These are phyloP conservation scores for Selaginella moellendorffii DNA, from an alignment of 75 land plant species.

Conservation along the genomic window DNA sequence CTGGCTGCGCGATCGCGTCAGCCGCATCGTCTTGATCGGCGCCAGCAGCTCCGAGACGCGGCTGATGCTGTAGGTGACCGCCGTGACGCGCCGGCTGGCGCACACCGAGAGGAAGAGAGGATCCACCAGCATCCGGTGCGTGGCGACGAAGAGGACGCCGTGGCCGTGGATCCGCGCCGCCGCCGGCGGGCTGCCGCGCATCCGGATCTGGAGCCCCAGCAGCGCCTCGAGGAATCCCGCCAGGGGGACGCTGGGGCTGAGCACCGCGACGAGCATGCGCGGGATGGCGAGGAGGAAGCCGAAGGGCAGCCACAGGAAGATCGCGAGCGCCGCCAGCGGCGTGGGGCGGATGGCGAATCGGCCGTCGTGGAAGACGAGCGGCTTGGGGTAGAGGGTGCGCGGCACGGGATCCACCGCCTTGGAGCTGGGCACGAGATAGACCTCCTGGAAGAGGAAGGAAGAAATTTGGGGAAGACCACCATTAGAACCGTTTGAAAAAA, in stretches of 20 bases:
- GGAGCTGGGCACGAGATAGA: not conserved
- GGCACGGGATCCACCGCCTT: not conserved
- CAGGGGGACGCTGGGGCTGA: not conserved
- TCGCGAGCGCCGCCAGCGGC: not conserved
- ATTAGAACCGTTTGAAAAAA: no score
- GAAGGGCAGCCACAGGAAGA: slow-evolving; percentile 2
- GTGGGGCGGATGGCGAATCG: slow-evolving; percentile 15
- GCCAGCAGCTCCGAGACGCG: slow-evolving; percentile 2
- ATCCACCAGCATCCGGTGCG: slow-evolving; percentile 1
- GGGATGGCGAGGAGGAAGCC: not conserved
- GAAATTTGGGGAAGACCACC: no score
- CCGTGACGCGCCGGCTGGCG: not conserved
- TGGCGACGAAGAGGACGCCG: not conserved
- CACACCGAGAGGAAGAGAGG: not conserved
- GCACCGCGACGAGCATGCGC: not conserved
- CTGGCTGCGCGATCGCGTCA: not conserved
- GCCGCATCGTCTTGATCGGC: slow-evolving; percentile 4
- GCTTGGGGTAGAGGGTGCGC: slow-evolving; percentile 16
- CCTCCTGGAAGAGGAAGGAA: not conserved
- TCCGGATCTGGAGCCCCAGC: not conserved
- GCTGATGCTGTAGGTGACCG: slow-evolving; percentile 10
- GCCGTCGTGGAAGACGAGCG: slow-evolving; percentile 28
- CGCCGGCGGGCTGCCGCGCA: slow-evolving; percentile 3
- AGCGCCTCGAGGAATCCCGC: not conserved
- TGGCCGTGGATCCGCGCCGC: not conserved